Evolutionary conservation across 2,329 filamentous ascomycete species (phyloP).

Genomic region (Tympanopsis confertula): DNA sequence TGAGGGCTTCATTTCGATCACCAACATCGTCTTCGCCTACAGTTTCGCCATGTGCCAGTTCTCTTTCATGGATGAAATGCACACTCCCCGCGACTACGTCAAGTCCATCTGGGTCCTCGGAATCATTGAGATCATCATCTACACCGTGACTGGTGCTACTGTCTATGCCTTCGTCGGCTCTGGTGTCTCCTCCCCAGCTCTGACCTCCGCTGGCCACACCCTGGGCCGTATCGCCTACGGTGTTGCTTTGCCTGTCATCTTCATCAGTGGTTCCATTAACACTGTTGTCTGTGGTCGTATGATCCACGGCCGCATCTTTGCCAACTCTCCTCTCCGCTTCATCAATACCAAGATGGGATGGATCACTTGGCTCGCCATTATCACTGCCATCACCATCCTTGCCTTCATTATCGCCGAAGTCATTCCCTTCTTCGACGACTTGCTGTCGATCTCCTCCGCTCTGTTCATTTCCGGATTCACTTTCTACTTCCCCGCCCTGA

Average conservation of each 20-base stretch:
- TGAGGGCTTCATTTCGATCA: conserved; percentile 34
- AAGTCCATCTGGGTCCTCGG: conserved; percentile 34
- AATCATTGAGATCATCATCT: conserved; percentile 37
- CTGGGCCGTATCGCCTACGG: conserved; percentile 47
- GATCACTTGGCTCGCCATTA: conserved; percentile 33
- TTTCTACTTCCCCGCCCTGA: conserved; percentile 12
- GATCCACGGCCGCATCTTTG: conserved; percentile 12
- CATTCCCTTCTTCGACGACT: conserved; percentile 42
- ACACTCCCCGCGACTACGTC: conserved; percentile 18
- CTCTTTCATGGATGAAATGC: conserved; percentile 15
- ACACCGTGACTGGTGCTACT: conserved; percentile 42
- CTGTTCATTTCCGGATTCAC: conserved; percentile 14
- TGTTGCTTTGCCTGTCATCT: conserved; percentile 47
- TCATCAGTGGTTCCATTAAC: conserved; percentile 51
- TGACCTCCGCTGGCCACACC: conserved; percentile 37
- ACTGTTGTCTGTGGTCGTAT: conserved; percentile 32
- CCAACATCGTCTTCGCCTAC: conserved; percentile 51
- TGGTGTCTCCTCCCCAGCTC: conserved; percentile 42
- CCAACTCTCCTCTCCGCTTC: conserved; percentile 8
- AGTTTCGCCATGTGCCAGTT: conserved; percentile 16
- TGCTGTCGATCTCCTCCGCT: conserved; percentile 21
- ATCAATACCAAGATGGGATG: conserved; percentile 11
- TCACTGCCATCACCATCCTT: conserved; percentile 31
- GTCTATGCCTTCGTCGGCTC: conserved; percentile 49
- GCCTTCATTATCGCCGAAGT: conserved; percentile 45